These are phyloP conservation scores for Talaromyces sp. DNA, from an alignment of 2,329 filamentous ascomycete genomes.

Conservation along the genomic window DNA sequence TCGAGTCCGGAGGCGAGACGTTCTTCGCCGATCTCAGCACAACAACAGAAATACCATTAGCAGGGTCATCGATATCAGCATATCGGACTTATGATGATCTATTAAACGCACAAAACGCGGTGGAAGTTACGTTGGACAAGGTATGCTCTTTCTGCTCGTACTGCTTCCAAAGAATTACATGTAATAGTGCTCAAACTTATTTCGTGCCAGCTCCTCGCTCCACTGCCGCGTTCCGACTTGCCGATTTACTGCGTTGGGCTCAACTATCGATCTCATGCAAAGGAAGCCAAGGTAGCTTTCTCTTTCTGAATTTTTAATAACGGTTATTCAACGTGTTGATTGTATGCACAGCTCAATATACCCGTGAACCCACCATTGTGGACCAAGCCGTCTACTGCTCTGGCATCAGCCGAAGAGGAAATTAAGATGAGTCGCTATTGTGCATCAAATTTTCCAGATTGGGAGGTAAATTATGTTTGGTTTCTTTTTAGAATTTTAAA, in stretches of 20 bases:
- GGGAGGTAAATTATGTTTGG: conserved; percentile 1
- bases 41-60: neutral
- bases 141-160: neutral
- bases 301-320: neutral
- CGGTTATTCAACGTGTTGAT: neutral
- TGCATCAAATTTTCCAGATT: conserved; percentile 6
- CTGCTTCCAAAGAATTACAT: neutral
- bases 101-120: neutral
- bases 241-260: conserved; percentile 7
- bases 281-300: neutral
- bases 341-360: conserved; percentile 4
- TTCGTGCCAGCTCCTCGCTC: neutral
- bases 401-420: conserved; percentile 1
- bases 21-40: neutral
- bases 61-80: neutral
- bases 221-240: neutral
- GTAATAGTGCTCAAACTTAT: neutral
- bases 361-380: conserved; percentile 6
- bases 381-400: conserved; percentile 6
- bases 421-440: conserved; percentile 6
- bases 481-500: neutral
- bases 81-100: neutral
- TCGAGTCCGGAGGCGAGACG: neutral
- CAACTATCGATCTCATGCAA: conserved; percentile 3
- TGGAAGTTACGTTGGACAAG: neutral